These are phyloP conservation scores for Tetrahymena elliotti DNA, from an alignment of 73 alveolate genomes.

Conservation along the genomic window DNA sequence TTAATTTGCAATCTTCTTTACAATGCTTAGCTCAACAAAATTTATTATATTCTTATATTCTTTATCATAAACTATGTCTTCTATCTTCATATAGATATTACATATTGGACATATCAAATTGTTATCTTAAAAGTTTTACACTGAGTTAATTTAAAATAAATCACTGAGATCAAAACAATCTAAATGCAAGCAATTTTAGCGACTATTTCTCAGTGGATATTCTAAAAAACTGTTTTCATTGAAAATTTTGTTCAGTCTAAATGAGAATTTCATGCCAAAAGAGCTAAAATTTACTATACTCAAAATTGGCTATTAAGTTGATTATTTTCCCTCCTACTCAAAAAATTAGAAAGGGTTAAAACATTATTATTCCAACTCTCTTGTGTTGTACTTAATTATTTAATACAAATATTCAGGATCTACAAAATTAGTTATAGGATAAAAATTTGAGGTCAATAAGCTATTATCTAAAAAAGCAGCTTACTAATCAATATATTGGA, in stretches of 20 bases:
- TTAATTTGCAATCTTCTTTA: neutral
- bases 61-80: neutral
- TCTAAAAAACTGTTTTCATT: neutral
- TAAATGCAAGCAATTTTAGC: neutral
- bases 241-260: neutral
- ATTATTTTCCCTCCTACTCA: neutral
- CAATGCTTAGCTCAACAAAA: neutral
- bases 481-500: neutral
- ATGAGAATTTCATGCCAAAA: neutral
- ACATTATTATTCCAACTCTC: neutral
- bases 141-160: neutral
- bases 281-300: neutral
- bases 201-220: neutral
- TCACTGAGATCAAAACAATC: neutral
- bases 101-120: neutral
- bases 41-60: neutral
- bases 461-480: neutral
- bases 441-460: neutral
- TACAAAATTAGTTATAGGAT: neutral
- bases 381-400: neutral
- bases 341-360: neutral
- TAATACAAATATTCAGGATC: neutral
- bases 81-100: neutral
- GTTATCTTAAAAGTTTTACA: neutral
- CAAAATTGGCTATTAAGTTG: neutral